Conservation (phyloP, 345 rosid genomes). For the Arabis alpina region DNA sequence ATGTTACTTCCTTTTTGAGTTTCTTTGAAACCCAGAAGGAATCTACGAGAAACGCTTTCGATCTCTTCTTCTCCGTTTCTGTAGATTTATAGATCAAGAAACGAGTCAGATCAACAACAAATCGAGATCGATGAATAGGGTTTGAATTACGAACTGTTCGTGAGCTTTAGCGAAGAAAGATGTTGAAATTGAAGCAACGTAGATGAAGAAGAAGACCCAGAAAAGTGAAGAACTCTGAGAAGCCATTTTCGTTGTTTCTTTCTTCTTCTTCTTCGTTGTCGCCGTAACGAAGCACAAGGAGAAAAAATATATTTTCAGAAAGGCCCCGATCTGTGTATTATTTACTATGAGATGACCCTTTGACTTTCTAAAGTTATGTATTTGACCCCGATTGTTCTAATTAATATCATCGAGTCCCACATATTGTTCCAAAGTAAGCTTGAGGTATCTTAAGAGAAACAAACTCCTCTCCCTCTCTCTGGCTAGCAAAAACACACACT, state of each 20-base stretch:
- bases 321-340: not conserved
- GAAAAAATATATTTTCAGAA: not conserved
- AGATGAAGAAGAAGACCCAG: constrained; percentile 34
- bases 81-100: constrained; percentile 4
- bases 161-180: constrained; percentile 23
- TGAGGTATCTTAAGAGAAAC: too few species aligned
- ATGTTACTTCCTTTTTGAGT: constrained; percentile 62
- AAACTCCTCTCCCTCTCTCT: too few species aligned
- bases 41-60: constrained; percentile 53
- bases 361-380: too few species aligned
- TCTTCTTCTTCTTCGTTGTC: constrained; percentile 13
- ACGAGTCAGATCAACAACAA: constrained; percentile 20
- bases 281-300: not conserved
- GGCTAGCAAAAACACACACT: too few species aligned
- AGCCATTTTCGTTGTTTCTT: constrained; percentile 39
- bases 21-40: constrained; percentile 70
- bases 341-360: not conserved
- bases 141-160: constrained; percentile 33
- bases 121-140: constrained; percentile 27
- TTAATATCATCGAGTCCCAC: not conserved
- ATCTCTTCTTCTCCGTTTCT: constrained; percentile 33
- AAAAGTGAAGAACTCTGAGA: constrained; percentile 24
- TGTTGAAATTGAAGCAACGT: constrained; percentile 13
- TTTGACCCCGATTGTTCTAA: not conserved
- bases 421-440: too few species aligned